Evolutionary conservation across 2,329 filamentous ascomycete species (phyloP), one percentile per base, ranked within the genome.

Genomic region (Torrubiellomyces zombiae): DNA sequence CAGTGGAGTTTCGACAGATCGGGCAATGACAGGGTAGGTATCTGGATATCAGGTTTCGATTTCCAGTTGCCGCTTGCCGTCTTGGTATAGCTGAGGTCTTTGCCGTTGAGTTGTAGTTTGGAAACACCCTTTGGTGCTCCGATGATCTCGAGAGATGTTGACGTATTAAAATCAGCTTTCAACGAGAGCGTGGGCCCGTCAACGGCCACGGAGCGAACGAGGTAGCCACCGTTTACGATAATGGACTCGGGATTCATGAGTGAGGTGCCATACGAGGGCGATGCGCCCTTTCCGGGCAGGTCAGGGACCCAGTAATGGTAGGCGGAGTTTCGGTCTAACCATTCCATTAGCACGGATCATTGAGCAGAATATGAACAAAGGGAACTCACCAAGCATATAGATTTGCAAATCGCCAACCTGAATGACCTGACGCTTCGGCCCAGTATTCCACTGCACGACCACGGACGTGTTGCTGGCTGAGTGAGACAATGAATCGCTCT

Each of bases 161-260:
- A 81, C 1, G 58, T 47, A 36, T 86, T 85, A 32, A 85, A 59
- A 38, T 89, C 79, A 3, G 74, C 79, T 4, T 63, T 65, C 3
- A 86, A 44, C 9, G 63, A 55, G 4, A 86, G 54, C 2, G 60
- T 58, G n/a, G 51, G 53, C 2, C 60, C 67, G 5, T 62, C 38
- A 2, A 75, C 44, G 3, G 58, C 56, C 0, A 71, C 71, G 0
- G 62, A 67, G 6, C 75, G 64, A 18, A 77, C 42, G 0, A 80
- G 56, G 38, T 79, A 76, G 7, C 67, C 66, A 0, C 64, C 72
- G 31, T 72, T 65, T 25, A 74, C 47, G 20, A 80, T 69, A 11
- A 76, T 56, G 48, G 60, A 35, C 2, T 38, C 39, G 1, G 44
- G 42, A 16, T 43, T 46, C 40, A 52, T 51, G 10, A 47, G 23